Conservation (phyloP, 2,329 filamentous ascomycete genomes). For the Penicillium palitans region DNA sequence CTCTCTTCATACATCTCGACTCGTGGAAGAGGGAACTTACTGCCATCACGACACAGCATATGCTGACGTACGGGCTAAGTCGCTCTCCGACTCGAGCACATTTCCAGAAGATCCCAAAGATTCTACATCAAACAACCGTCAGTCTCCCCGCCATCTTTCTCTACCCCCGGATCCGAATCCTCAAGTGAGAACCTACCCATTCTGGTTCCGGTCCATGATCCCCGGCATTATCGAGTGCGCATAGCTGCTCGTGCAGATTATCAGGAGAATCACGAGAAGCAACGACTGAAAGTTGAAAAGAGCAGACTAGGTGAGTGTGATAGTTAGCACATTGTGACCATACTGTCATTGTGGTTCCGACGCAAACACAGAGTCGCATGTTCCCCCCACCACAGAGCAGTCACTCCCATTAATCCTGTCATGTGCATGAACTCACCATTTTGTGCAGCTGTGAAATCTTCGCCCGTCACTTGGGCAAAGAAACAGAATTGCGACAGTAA, state of each 20-base stretch:
- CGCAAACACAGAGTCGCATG: not conserved
- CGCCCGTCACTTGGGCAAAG: conserved; percentile 2
- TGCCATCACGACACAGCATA: conserved; percentile 93
- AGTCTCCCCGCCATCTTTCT: not conserved
- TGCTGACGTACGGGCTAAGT: conserved; percentile 89
- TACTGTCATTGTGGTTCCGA: not conserved
- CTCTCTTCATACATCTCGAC: not conserved
- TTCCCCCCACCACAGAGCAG: not conserved
- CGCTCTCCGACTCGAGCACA: conserved; percentile 88
- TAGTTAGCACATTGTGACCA: conserved; percentile 16
- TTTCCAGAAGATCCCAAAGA: conserved; percentile 93
- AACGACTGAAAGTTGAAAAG: conserved; percentile 99
- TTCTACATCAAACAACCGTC: conserved; percentile 46
- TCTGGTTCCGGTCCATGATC: conserved; percentile 89
- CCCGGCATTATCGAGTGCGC: conserved; percentile 85
- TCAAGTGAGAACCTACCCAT: conserved; percentile 62
- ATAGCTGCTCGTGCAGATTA: conserved; percentile 95
- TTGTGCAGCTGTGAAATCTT: conserved; percentile 18
- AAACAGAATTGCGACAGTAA: not conserved
- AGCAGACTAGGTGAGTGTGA: conserved; percentile 64
- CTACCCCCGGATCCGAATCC: not conserved
- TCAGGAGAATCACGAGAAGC: conserved; percentile 86
- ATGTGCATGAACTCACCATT: conserved; percentile 30
- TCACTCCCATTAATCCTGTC: not conserved
- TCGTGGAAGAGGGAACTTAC: conserved; percentile 53